These are phyloP conservation scores for Scleroderma citrinum DNA, from an alignment of 768 basidiomycete species.

Conservation along the genomic window DNA sequence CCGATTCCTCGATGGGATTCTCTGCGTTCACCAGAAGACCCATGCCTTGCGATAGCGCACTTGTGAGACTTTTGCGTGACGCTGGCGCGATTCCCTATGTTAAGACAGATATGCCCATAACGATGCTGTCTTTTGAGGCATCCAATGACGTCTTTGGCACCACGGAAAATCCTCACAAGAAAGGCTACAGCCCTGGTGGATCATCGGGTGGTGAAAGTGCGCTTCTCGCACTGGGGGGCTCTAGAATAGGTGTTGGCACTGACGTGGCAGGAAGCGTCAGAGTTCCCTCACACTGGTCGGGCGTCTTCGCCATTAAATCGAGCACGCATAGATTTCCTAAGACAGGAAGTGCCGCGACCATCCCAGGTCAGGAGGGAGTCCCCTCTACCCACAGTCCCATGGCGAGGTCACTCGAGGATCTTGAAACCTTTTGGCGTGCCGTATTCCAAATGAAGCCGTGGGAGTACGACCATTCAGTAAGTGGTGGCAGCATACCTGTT, in stretches of 20 bases:
- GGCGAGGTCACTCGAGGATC: conserved; percentile 54
- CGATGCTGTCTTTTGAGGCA: conserved; percentile 54
- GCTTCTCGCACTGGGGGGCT: conserved; percentile 54
- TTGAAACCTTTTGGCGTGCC: conserved; percentile 61
- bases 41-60: conserved; percentile 39
- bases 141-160: conserved; percentile 52
- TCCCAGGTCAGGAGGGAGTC: conserved; percentile 54
- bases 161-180: conserved; percentile 57
- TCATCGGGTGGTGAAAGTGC: conserved; percentile 66
- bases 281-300: conserved; percentile 61
- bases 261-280: conserved; percentile 69
- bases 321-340: conserved; percentile 53
- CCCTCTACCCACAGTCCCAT: conserved; percentile 53
- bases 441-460: conserved; percentile 58
- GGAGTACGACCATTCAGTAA: conserved; percentile 53
- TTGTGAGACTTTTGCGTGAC: conserved; percentile 47
- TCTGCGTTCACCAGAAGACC: conserved; percentile 45
- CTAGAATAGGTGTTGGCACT: conserved; percentile 58
- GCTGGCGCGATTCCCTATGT: conserved; percentile 63
- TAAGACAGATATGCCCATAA: conserved; percentile 59
- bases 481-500: neutral
- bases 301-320: conserved; percentile 54
- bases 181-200: conserved; percentile 52
- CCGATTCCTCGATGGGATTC: conserved; percentile 56
- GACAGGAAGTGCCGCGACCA: conserved; percentile 40